These are phyloP conservation scores for Boletus sp. DNA, from an alignment of 768 basidiomycete genomes.

Conservation along the genomic window DNA sequence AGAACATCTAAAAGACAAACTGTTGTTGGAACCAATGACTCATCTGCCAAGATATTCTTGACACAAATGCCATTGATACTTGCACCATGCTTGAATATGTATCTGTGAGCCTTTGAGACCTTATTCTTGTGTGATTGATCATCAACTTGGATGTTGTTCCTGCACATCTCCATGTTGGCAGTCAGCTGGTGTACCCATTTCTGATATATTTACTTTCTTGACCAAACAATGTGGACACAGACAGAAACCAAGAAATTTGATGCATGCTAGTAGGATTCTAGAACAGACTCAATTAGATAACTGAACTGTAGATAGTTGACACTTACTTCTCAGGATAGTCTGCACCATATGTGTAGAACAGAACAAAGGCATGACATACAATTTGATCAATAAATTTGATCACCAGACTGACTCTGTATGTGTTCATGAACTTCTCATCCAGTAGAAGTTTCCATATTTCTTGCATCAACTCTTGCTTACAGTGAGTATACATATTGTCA, in stretches of 20 bases:
- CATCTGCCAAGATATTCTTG: neutral
- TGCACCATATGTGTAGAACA: neutral
- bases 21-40: slow-evolving; percentile 15
- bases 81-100: slow-evolving; percentile 7
- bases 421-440: slow-evolving; percentile 16
- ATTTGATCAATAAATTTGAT: neutral
- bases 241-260: slow-evolving; percentile 3
- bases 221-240: neutral
- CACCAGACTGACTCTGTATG: slow-evolving; percentile 15
- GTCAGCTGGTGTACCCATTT: neutral
- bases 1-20: neutral
- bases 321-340: slow-evolving; percentile 2
- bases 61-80: slow-evolving; percentile 1
- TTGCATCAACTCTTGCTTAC: slow-evolving; percentile 22
- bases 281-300: no score
- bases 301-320: neutral
- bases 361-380: neutral
- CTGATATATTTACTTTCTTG: neutral
- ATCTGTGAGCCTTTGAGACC: neutral
- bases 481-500: slow-evolving; percentile 9
- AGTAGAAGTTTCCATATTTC: slow-evolving; percentile 16
- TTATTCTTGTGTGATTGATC: neutral
- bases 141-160: neutral
- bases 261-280: neutral
- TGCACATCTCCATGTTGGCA: neutral